Evolutionary conservation across 805 yeast species (phyloP).

Genomic region (Starmerella bacillaris): DNA sequence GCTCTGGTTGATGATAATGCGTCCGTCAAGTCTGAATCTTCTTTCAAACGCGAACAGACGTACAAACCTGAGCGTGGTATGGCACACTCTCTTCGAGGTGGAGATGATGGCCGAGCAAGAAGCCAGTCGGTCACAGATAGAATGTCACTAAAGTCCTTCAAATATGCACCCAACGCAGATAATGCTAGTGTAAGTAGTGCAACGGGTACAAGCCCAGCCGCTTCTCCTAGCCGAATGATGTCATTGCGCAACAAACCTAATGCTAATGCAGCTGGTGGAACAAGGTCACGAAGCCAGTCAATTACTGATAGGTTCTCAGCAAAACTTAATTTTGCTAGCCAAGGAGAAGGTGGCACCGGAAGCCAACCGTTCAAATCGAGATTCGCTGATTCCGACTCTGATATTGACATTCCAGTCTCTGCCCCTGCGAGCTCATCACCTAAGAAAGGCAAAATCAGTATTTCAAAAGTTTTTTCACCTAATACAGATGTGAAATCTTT

Average conservation of each 20-base stretch:
- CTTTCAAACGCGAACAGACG: constrained; percentile 13
- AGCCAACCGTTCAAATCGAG: constrained; percentile 18
- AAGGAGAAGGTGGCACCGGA: not conserved
- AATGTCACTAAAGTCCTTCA: not conserved
- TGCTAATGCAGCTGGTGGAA: not conserved
- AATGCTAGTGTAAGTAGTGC: not conserved
- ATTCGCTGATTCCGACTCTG: constrained; percentile 22
- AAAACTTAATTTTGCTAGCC: no score
- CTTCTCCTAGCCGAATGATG: constrained; percentile 1
- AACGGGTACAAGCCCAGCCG: not conserved
- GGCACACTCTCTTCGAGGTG: not conserved
- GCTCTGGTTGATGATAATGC: constrained; percentile 12
- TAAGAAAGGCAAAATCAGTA: constrained; percentile 5
- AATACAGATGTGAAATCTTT: constrained; percentile 8
- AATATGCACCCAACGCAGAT: no score
- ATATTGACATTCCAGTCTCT: constrained; percentile 4
- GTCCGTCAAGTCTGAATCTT: constrained; percentile 11
- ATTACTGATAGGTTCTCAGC: not conserved
- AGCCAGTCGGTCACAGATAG: not conserved
- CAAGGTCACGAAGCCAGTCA: not conserved
- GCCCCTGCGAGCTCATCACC: not conserved
- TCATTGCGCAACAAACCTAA: constrained; percentile 3
- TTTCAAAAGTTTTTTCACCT: constrained; percentile 20
- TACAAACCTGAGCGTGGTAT: not conserved
- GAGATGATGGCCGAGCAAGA: not conserved